Conservation (phyloP, 73 alveolate genomes). For the Paramecium biaurelia region DNA sequence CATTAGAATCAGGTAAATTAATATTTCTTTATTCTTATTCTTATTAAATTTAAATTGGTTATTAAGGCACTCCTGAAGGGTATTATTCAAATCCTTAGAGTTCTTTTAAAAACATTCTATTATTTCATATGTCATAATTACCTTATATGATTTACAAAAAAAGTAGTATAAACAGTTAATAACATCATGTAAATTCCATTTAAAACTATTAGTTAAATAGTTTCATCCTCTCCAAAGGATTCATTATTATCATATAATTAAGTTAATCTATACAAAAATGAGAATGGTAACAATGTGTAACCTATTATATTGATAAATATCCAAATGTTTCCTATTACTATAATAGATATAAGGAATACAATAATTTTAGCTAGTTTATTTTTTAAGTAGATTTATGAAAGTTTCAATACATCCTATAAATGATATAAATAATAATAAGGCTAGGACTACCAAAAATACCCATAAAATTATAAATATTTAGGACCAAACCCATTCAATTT, state of each 20-base stretch:
- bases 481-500: slow-evolving; percentile 25
- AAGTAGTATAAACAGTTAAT: background rate
- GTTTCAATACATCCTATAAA: slow-evolving; percentile 19
- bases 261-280: background rate
- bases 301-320: background rate
- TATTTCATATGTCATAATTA: background rate
- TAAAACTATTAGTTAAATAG: background rate
- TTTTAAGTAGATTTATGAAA: background rate
- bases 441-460: slow-evolving; percentile 22
- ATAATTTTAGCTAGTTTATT: background rate
- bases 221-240: background rate
- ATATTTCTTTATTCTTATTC: background rate
- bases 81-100: background rate
- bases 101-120: slow-evolving; percentile 7
- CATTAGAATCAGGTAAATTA: background rate
- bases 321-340: slow-evolving; percentile 46
- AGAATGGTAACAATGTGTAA: slow-evolving; percentile 23
- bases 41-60: background rate
- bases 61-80: background rate
- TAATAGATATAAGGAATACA: background rate
- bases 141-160: background rate
- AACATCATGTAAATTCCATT: background rate
- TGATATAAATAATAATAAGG: background rate
- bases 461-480: background rate
- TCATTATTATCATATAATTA: background rate